phyloP scores from a whole-genome alignment of 495 filamentous ascomycete species.

The Durotheca rogersii region DNA sequence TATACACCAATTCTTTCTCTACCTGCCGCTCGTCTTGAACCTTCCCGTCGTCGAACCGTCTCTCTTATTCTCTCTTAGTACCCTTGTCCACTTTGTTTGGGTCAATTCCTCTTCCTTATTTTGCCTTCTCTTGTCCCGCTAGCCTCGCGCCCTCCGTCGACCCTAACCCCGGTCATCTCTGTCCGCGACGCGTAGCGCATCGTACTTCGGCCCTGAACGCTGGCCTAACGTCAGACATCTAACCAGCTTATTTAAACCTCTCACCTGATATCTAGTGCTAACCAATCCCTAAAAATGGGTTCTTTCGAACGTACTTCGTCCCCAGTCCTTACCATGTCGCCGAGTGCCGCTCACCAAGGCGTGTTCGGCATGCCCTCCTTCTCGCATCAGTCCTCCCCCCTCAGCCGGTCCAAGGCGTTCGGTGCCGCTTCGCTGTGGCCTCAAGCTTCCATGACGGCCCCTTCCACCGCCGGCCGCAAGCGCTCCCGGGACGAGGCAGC shows the following conservation, averaged over 20 bases:
- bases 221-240: slow-evolving; percentile 18
- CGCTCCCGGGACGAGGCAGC: slow-evolving; percentile 64
- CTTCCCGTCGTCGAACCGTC: slow-evolving; percentile 14
- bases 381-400: slow-evolving; percentile 43
- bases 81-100: too few species aligned
- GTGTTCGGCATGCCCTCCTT: slow-evolving; percentile 46
- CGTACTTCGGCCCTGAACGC: not conserved
- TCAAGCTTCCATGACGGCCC: slow-evolving; percentile 14
- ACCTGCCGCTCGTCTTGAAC: too few species aligned
- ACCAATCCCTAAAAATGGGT: slow-evolving; percentile 48
- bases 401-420: slow-evolving; percentile 40
- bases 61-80: slow-evolving; percentile 24
- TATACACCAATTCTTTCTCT: slow-evolving; percentile 8
- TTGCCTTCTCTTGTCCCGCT: slow-evolving; percentile 5
- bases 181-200: slow-evolving; percentile 7
- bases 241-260: slow-evolving; percentile 31
- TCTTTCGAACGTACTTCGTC: slow-evolving; percentile 53
- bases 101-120: slow-evolving; percentile 22
- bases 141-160: slow-evolving; percentile 22
- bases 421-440: slow-evolving; percentile 20
- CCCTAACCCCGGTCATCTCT: slow-evolving; percentile 15
- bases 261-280: slow-evolving; percentile 37
- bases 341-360: slow-evolving; percentile 47
- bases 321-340: slow-evolving; percentile 53
- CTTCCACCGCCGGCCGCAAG: slow-evolving; percentile 58